These are phyloP conservation scores for Begonia masoniana DNA, from an alignment of 306 rosid species.

Conservation along the genomic window DNA sequence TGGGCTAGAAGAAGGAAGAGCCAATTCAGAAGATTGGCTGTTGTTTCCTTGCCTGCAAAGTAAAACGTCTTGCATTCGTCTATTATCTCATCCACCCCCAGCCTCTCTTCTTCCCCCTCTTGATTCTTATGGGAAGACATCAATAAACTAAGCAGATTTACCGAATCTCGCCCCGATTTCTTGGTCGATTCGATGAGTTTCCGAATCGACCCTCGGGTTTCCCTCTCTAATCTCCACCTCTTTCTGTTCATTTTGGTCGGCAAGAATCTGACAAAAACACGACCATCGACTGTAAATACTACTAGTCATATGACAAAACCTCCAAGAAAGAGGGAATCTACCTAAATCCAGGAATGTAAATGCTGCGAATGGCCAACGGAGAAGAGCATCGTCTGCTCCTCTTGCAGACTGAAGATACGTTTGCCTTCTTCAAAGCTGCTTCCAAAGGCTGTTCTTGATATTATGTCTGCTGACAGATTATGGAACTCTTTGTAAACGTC, in stretches of 20 bases:
- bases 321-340: too few relatives aligned
- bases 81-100: slow-evolving; percentile 42
- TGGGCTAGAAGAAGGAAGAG: slow-evolving; percentile 36
- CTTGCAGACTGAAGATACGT: slow-evolving; percentile 56
- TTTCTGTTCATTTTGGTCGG: slow-evolving; percentile 67
- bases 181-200: slow-evolving; percentile 26
- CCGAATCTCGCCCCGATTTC: slow-evolving; percentile 16
- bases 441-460: slow-evolving; percentile 75
- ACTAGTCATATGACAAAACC: too few relatives aligned
- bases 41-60: slow-evolving; percentile 65
- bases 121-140: slow-evolving; percentile 48
- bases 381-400: slow-evolving; percentile 45
- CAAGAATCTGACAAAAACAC: slow-evolving; percentile 26
- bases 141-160: slow-evolving; percentile 36
- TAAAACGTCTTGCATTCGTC: slow-evolving; percentile 71
- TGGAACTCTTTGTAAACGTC: slow-evolving; percentile 45
- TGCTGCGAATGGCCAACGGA: slow-evolving; percentile 28
- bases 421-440: slow-evolving; percentile 65
- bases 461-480: slow-evolving; percentile 45
- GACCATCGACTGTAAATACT: too few relatives aligned
- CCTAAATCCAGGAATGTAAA: slow-evolving; percentile 82
- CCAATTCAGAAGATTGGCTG: slow-evolving; percentile 57
- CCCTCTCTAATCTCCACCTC: slow-evolving; percentile 57
- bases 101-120: slow-evolving; percentile 42
- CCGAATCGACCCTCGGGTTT: slow-evolving; percentile 40